phyloP scores from a whole-genome alignment of 331 rosid genomes.

The Pyrus hybrid region DNA sequence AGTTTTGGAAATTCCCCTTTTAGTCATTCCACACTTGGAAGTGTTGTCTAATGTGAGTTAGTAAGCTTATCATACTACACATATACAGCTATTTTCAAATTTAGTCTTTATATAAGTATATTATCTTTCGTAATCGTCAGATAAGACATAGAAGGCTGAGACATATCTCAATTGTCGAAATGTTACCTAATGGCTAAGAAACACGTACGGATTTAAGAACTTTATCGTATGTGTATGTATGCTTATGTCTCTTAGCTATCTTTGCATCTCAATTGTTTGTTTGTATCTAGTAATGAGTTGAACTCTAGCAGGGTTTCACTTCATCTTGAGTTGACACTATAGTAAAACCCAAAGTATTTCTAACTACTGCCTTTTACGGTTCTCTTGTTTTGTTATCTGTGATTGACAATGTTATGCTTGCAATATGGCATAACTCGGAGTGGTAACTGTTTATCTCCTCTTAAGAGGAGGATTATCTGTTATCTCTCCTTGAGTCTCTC shows the following conservation, averaged over 20 bases:
- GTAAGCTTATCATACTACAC: neutral
- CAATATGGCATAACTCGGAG: neutral
- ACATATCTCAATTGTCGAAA: neutral
- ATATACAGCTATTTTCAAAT: neutral
- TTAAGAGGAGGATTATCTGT: no score
- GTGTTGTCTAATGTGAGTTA: neutral
- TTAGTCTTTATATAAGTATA: neutral
- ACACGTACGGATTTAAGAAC: neutral
- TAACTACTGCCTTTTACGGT: neutral
- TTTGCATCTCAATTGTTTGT: neutral
- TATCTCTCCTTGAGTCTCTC: no score
- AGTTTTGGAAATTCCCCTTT: neutral
- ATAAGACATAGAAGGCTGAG: neutral
- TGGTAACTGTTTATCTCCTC: neutral
- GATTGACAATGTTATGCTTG: neutral
- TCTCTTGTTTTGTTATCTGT: neutral
- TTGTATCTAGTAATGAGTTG: neutral
- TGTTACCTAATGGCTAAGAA: neutral
- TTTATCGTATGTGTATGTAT: neutral
- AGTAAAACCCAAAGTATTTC: neutral
- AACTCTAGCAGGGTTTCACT: neutral
- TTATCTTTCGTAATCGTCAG: neutral
- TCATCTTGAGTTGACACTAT: neutral
- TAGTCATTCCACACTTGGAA: neutral
- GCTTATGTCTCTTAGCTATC: neutral